phyloP scores from a whole-genome alignment of 2,329 filamentous ascomycete genomes.

The Fusarium beomiforme region DNA sequence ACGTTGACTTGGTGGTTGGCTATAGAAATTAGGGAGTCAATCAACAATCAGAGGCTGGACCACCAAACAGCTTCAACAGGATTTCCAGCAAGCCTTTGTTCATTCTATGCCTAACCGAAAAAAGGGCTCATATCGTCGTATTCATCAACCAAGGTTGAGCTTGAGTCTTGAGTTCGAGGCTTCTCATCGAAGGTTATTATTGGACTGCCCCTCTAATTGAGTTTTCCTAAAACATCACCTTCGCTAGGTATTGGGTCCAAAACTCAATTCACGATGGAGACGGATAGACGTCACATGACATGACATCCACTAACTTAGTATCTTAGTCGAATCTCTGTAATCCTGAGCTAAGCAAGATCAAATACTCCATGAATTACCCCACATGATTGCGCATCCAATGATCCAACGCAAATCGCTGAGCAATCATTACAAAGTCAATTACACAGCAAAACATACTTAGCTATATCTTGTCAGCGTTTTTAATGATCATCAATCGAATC shows the following conservation, averaged over 20 bases:
- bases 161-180: not conserved
- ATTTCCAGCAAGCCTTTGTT: not conserved
- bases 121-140: not conserved
- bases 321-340: conserved; percentile 22
- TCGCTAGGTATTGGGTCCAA: not conserved
- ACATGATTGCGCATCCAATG: not conserved
- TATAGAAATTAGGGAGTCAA: not conserved
- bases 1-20: conserved; percentile 17
- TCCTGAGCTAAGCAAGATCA: conserved; percentile 31
- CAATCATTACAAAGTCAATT: conserved; percentile 36
- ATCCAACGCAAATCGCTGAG: conserved; percentile 42
- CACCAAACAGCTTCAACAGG: not conserved
- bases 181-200: not conserved
- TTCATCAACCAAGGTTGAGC: not conserved
- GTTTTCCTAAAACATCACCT: not conserved
- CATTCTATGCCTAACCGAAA: not conserved
- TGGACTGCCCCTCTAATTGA: not conserved
- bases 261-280: not conserved
- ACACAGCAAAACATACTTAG: conserved; percentile 16
- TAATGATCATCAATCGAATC: conserved; percentile 36
- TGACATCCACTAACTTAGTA: no score
- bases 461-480: conserved; percentile 43
- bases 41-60: conserved; percentile 8
- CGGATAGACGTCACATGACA: conserved; percentile 4
- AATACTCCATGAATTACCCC: not conserved